Base-by-base conservation (phyloP, 2,329 filamentous ascomycete genomes). In the Geosmithia flava region DNA sequence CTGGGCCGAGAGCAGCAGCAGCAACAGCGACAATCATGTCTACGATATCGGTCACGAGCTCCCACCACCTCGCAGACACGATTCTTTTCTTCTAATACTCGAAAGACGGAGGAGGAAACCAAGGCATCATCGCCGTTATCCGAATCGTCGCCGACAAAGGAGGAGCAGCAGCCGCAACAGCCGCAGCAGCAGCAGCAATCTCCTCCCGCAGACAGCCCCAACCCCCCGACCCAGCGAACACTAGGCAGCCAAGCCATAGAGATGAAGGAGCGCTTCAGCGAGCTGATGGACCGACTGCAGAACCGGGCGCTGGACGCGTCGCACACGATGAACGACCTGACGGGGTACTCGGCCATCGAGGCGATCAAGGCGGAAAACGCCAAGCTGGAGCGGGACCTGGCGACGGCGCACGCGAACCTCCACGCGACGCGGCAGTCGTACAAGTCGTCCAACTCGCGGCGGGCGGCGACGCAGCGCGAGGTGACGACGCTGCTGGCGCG, bases 341-440 rank as follows among this genome's bases (percentile, higher is more conserved):
- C 93, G 2, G 93, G 93, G 54, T 98, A 97, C 70, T 85, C 86
- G 1, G 81, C 85, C 42, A 97, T 98, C 63, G 90, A 96, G 64
- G 71, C 78, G 20, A 78, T 98, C 55, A 94, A 95, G 62, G 68
- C 71, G 10, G 80, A 85, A 50, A 97, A 97, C 64, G 74, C 81
- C 16, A 63, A 68, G 20, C 84, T 83, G 51, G 85, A 87, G 59
- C 53, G 62, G 10, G 70, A 70, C 40, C 78, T 85, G 29, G 68
- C 69, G 19, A 62, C 67, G 2, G 78, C 84, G 2, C 83, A 88
- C 55, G 61, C 68, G 20, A 73, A 72, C 19, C 85, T 97, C 47
- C 82, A 83, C 51, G 68, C 74, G 33, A 80, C 87, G 17, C 88
- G 93, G 53, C 72, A 77, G 46, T 74, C 75, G 45, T 95, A 97